Evolutionary conservation across 176 grass and related monocot genomes (phyloP), one percentile per base, ranked within the genome.

Genomic region (Oryza brachyantha): DNA sequence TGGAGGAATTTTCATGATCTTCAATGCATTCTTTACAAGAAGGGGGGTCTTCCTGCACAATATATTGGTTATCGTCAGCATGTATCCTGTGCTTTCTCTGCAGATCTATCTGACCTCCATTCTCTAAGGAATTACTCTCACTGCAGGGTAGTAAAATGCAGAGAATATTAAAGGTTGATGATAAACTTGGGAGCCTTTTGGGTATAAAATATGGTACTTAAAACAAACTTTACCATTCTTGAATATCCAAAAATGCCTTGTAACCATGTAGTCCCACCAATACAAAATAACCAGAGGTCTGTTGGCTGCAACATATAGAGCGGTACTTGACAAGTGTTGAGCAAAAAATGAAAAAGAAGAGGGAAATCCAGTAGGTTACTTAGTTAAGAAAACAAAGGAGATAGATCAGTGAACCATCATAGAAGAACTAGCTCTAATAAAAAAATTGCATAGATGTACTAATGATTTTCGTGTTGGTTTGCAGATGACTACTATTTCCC

Each of bases 231-330:
- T 94, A 94, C 95, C 83, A 72, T 70, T 92, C 68, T 73, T 43
- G n/a, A 29, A 61, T 72, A 74, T 70, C 39, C 22, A 61, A 83
- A 61, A 69, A 50, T 16, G 17, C 71, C 69, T 83, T 77, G 19
- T 66, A 70, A 64, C 61, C 81, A 28, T 37, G 64, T 79, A 97
- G 77, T 84, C 73, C 91, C 48, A 86, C 81, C 35, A 92, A 73
- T 31, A 92, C 82, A 90, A 97, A 92, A 78, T 86, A 86, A 86
- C 50, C 71, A 73, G 91, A 83, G n/a, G 58, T 59, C 55, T 81
- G 36, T 45, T 90, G 72, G 79, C 95, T 97, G 87, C 65, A 88
- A 90, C 71, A 72, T 83, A 67, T 75, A 61, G 57, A 72, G 40
- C 5, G 50, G 26, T 29, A 62, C 42, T 80, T 68, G 37, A 64